Evolutionary conservation across 257 asterid species (phyloP).

Genomic region (Pogostemon cablin): DNA sequence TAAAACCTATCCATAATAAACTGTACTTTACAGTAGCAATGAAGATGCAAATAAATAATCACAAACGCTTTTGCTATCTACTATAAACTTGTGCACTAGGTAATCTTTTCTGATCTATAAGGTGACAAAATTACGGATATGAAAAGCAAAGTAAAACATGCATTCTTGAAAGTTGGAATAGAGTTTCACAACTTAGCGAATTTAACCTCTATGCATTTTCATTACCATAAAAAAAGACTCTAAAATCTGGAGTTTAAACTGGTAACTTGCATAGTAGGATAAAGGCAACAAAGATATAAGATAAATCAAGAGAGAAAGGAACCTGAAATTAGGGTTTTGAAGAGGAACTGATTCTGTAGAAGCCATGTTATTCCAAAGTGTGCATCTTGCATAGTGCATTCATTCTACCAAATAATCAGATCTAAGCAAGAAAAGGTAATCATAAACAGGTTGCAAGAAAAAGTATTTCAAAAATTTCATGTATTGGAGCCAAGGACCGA

Average conservation of each 20-base stretch:
- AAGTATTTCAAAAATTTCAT: not conserved
- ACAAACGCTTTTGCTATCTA: not conserved
- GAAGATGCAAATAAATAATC: conserved; percentile 10
- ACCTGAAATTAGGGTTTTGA: conserved; percentile 34
- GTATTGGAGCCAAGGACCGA: not conserved
- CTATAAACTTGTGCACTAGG: not conserved
- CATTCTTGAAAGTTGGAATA: not conserved
- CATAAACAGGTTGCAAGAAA: conserved; percentile 7
- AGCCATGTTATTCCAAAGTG: conserved; percentile 34
- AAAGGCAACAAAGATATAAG: conserved; percentile 14
- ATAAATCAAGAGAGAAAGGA: conserved; percentile 22
- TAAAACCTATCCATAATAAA: conserved; percentile 15
- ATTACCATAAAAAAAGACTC: conserved; percentile 1
- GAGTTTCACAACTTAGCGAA: conserved; percentile 25
- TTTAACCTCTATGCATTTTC: conserved; percentile 8
- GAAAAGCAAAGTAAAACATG: conserved; percentile 23
- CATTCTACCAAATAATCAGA: conserved; percentile 30
- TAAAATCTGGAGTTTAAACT: conserved; percentile 6
- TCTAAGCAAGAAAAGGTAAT: conserved; percentile 8
- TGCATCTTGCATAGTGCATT: conserved; percentile 24
- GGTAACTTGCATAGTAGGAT: conserved; percentile 11
- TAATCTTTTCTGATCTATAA: conserved; percentile 14
- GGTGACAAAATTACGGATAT: not conserved
- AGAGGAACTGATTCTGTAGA: conserved; percentile 25
- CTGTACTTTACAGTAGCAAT: not conserved